Evolutionary conservation across 805 yeast genomes (phyloP), one percentile per base, ranked within the genome.

Genomic region (Candida patagonica): DNA sequence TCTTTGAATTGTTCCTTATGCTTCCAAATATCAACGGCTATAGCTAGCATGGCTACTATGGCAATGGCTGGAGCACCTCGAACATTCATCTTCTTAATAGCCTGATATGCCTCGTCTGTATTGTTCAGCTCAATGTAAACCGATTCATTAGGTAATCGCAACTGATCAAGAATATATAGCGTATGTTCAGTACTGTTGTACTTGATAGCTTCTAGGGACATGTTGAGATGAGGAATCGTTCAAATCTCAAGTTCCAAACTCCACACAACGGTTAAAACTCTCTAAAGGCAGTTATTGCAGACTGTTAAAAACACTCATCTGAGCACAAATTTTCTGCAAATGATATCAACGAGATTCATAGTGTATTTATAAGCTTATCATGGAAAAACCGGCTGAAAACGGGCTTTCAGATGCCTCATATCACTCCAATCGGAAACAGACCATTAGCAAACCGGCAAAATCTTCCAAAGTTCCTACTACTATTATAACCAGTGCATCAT

Each of bases 21-120:
- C 42, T 54, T 52, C 55, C 52, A 52, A 2, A 75, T 60, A 48
- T 89, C 96, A n/a, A 82, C 76, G 1, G 84, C 79, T 2, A 89
- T 72, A 2, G 95, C 74, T 44, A 88, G 70, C 1, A 87, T 78
- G 4, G 95, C 97, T 2, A 89, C 96, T 42, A 89, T 84, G 46
- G 96, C 96, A 56, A 89, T 89, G 1, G 97, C 97, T 0, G 98
- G 98, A 0, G 98, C 98, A 27, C 98, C 98, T 57, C 98, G 71
- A 4, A 94, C 96, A 53, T 84, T 87, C 98, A 89, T 89, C 42
- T 69, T 69, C 55, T 77, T 79, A 59, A 89, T 89, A n/a, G 83
- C 94, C 15, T 70, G 68, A 60, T 65, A 85, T 3, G 94, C 96
- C 57, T 80, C 87, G 35, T 78, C 78, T 37, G 84, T 76, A 13